Conservation (phyloP, 1,284 basidiomycete species). For the Cutaneotrichosporon curvatum region DNA sequence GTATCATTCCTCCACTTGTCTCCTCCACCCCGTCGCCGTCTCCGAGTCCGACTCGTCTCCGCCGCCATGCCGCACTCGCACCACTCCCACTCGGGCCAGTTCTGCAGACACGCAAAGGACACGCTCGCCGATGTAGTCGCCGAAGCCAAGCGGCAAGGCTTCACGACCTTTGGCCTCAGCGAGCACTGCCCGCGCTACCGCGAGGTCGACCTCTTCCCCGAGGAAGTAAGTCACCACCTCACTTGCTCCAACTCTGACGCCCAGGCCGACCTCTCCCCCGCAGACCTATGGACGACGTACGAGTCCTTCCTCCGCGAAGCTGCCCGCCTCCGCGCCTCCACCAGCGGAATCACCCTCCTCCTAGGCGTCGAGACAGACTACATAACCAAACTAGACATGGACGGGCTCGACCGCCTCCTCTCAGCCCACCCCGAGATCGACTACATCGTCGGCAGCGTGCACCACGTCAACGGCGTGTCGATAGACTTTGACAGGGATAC, state of each 20-base stretch:
- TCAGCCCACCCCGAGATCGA: constrained; percentile 58
- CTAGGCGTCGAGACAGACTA: constrained; percentile 92
- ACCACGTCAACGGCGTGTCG: constrained; percentile 79
- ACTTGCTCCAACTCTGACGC: too few species aligned
- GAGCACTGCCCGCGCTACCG: constrained; percentile 91
- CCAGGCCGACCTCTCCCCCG: constrained; percentile 39
- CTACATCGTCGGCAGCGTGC: constrained; percentile 87
- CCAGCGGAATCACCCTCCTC: constrained; percentile 51
- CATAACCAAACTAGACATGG: constrained; percentile 64
- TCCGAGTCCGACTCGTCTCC: neutral
- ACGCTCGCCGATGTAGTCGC: constrained; percentile 69
- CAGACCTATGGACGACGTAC: constrained; percentile 28
- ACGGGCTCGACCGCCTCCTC: constrained; percentile 50
- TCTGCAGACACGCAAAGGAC: constrained; percentile 81
- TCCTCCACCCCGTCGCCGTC: neutral
- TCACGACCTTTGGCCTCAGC: constrained; percentile 78
- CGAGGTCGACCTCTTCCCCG: constrained; percentile 76
- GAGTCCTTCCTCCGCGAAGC: constrained; percentile 48
- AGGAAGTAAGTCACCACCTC: constrained; percentile 85
- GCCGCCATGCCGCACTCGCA: constrained; percentile 74
- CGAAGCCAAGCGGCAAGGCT: constrained; percentile 70
- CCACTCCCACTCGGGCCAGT: constrained; percentile 94
- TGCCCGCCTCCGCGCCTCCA: constrained; percentile 56
- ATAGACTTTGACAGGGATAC: constrained; percentile 77
- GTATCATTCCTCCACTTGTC: neutral